Percentiles rank a stretch among this genome's conserved stretches.
Evolutionary conservation across 2,329 filamentous ascomycete species (phyloP).

Genomic region (Rhynchosporium secalis): DNA sequence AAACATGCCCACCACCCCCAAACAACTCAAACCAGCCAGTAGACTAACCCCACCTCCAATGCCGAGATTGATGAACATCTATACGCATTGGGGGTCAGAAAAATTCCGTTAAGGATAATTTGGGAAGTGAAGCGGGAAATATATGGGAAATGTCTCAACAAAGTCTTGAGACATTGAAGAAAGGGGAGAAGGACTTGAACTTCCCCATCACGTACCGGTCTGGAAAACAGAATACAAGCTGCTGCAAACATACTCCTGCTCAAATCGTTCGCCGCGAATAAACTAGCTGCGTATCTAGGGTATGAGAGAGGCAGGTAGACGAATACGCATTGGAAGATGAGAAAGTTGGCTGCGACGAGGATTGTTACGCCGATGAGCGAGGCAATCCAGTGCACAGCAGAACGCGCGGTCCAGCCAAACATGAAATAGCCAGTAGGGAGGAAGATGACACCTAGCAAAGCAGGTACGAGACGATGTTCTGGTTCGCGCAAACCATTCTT

Average conservation of each 20-base stretch:
- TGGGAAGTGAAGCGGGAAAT: too few relatives aligned
- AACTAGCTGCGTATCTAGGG: slow-evolving; percentile 55
- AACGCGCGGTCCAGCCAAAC: slow-evolving; percentile 54
- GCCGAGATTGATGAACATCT: slow-evolving; percentile 57
- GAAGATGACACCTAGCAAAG: slow-evolving; percentile 50
- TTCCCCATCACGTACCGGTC: slow-evolving; percentile 41
- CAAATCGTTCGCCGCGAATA: slow-evolving; percentile 63
- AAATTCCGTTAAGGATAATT: too few relatives aligned
- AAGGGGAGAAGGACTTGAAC: too few relatives aligned
- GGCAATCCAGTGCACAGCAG: slow-evolving; percentile 54
- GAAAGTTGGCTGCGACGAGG: slow-evolving; percentile 48
- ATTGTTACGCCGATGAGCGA: slow-evolving; percentile 55
- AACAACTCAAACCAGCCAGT: slow-evolving; percentile 43
- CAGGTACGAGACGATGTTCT: slow-evolving; percentile 54
- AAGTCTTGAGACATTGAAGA: too few relatives aligned
- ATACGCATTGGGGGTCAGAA: too few relatives aligned
- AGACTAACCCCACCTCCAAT: slow-evolving; percentile 58
- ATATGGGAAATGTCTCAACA: too few relatives aligned
- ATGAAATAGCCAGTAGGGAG: slow-evolving; percentile 58
- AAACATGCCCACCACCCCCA: slow-evolving; percentile 24
- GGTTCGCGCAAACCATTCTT: slow-evolving; percentile 50
- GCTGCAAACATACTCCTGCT: slow-evolving; percentile 58
- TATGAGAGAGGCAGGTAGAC: slow-evolving; percentile 55
- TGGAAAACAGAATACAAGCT: slow-evolving; percentile 59
- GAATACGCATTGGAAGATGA: slow-evolving; percentile 59